These are phyloP conservation scores for Camellia sinensis DNA, from an alignment of 148 eudicot species.

Conservation along the genomic window DNA sequence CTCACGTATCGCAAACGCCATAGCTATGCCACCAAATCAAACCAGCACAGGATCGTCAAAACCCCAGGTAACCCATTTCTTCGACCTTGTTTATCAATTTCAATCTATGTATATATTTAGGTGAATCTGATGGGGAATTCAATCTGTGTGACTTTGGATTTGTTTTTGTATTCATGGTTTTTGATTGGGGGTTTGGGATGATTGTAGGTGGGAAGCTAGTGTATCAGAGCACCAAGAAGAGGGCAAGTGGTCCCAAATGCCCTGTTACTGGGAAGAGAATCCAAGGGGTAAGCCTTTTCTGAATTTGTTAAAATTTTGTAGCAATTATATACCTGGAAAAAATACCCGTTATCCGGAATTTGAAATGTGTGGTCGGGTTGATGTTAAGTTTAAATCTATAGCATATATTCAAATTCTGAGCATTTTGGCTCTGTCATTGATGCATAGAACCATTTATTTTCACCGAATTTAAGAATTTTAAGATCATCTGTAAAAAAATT, in stretches of 20 bases:
- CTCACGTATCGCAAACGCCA: conserved; percentile 54
- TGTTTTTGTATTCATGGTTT: background rate
- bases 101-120: background rate
- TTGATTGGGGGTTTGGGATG: background rate
- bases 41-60: conserved; percentile 64
- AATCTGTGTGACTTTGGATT: background rate
- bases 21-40: conserved; percentile 71
- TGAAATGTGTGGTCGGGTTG: no score
- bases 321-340: no score
- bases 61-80: conserved; percentile 46
- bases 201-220: conserved; percentile 53
- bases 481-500: background rate
- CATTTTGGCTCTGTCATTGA: background rate
- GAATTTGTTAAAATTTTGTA: background rate
- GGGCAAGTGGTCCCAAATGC: conserved; percentile 81
- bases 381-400: no score
- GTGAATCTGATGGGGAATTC: no score
- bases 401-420: background rate
- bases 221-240: conserved; percentile 76
- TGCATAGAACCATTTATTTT: background rate
- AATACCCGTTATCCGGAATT: no score
- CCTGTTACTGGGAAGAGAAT: conserved; percentile 83
- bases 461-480: background rate
- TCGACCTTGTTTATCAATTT: no score
- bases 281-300: conserved; percentile 62